Base-by-base conservation (phyloP, 768 basidiomycete genomes). In the Cystobasidium onofrii region DNA sequence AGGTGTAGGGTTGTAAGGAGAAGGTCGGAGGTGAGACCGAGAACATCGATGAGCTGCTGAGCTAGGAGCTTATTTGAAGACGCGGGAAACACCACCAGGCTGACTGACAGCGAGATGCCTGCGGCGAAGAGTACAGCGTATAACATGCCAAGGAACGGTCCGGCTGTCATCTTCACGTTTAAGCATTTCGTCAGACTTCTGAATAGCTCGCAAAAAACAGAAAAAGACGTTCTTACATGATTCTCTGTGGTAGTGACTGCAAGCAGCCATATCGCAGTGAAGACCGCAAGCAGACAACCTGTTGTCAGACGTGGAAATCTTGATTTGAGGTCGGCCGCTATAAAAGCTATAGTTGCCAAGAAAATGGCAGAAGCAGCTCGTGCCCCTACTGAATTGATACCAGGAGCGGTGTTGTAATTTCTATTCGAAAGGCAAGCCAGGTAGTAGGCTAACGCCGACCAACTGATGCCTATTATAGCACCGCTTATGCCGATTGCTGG, bases 1-100 rank as follows among this genome's bases (percentile, higher is more conserved):
- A 71, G 69, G 39, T 71, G 69, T 20, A 71, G 69, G 15, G 54
- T 41, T 13, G 69, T 36, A 23, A 71, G 55, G 9, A 71, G 69
- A 9, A 71, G 55, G 31, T 71, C 55, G n/a, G 69, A 57, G 25
- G 54, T 27, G 55, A 39, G 25, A 17, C 55, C 69, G 31, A 71
- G 27, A 3, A 52, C 29, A 36, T 55, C 55, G 9, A 27, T 27
- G 20, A 71, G 27, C 10, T 46, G 25, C 33, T 34, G 33, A 20
- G 69, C 69, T 36, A 71, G 41, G 10, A 33, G 52, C 15, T 34
- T 44, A 31, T 39, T 55, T 34, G 69, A 46, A 13, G 69, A 54
- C 2, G 20, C 34, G 17, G 54, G 69, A 23, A 71, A 61, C 2
- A 60, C 54, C 4, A 41, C 34, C n/a, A 71, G n/a, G 27, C 18